Conservation (phyloP, 805 yeast genomes). For the Hanseniaspora opuntiae region DNA sequence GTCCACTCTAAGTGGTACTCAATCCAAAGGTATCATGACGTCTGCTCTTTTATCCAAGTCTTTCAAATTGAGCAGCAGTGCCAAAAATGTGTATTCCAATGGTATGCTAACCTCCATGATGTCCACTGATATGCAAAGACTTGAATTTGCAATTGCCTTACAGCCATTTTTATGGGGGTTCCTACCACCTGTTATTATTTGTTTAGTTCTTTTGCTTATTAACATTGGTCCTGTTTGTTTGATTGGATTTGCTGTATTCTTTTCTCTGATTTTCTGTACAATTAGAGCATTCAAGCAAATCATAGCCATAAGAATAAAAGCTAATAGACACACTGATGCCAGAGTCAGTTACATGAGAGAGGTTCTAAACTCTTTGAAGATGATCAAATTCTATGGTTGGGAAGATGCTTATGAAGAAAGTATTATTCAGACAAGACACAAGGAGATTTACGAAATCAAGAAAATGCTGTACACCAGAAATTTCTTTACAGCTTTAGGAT, state of each 20-base stretch:
- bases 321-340: constrained; percentile 48
- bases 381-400: constrained; percentile 79
- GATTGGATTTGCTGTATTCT: constrained; percentile 47
- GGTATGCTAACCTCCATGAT: constrained; percentile 58
- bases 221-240: constrained; percentile 59
- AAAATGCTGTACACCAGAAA: constrained; percentile 37
- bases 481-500: constrained; percentile 36
- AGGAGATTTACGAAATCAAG: constrained; percentile 35
- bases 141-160: constrained; percentile 54
- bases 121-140: constrained; percentile 65
- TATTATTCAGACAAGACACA: constrained; percentile 38
- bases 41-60: constrained; percentile 54
- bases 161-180: constrained; percentile 40
- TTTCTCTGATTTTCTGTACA: constrained; percentile 36
- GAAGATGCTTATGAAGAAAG: constrained; percentile 55
- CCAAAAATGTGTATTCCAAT: constrained; percentile 41
- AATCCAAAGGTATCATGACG: constrained; percentile 49
- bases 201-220: constrained; percentile 47
- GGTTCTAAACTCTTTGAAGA: constrained; percentile 45
- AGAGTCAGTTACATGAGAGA: constrained; percentile 53
- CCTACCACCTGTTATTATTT: constrained; percentile 37
- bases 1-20: constrained; percentile 50
- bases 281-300: constrained; percentile 34
- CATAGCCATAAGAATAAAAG: constrained; percentile 38
- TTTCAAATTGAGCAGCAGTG: constrained; percentile 38